These are phyloP conservation scores for Handroanthus guayacan DNA, from an alignment of 257 asterid genomes.

Conservation along the genomic window DNA sequence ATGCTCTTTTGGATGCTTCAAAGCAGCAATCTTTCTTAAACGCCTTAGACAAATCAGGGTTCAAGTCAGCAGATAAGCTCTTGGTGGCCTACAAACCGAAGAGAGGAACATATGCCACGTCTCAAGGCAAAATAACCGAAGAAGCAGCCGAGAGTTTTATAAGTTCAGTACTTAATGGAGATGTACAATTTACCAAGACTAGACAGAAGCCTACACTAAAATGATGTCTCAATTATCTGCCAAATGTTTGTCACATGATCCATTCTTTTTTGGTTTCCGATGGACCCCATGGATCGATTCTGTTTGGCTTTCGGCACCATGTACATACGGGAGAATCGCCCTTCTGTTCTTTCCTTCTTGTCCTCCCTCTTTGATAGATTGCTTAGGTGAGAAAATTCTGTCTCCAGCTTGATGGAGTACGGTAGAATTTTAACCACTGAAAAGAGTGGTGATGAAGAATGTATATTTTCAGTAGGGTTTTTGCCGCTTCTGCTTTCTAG, in stretches of 20 bases:
- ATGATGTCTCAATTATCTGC: slow-evolving; percentile 21
- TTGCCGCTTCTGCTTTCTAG: neutral
- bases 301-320: neutral
- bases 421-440: neutral
- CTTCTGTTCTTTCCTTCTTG: neutral
- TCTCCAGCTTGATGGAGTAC: slow-evolving; percentile 24
- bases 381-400: neutral
- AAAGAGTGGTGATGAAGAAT: slow-evolving; percentile 15
- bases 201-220: slow-evolving; percentile 62
- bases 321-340: slow-evolving; percentile 9
- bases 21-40: slow-evolving; percentile 73
- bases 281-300: neutral
- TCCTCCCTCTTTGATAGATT: neutral
- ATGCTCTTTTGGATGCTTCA: slow-evolving; percentile 76
- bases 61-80: slow-evolving; percentile 63
- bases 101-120: slow-evolving; percentile 70
- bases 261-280: no score
- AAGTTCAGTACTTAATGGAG: slow-evolving; percentile 77
- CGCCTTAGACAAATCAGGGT: slow-evolving; percentile 71
- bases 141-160: slow-evolving; percentile 75
- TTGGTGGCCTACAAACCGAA: slow-evolving; percentile 86
- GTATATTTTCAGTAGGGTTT: neutral
- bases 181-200: slow-evolving; percentile 68
- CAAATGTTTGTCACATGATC: neutral
- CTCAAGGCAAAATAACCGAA: slow-evolving; percentile 54